phyloP scores from a whole-genome alignment of 164 flowering plant species.

The Stephania cephalantha region DNA sequence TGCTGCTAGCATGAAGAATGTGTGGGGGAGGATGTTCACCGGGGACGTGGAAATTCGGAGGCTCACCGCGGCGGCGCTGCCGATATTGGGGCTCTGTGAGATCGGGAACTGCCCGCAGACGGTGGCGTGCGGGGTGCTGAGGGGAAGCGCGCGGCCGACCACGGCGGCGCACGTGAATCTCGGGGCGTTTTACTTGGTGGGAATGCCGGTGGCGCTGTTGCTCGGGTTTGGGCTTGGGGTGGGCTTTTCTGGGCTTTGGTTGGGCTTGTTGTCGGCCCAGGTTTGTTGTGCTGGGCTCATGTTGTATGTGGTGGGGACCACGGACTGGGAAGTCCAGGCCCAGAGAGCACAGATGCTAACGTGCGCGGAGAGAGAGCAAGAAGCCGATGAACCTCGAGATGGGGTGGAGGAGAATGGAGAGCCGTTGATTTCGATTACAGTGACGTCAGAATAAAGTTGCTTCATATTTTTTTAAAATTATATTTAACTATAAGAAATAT shows the following conservation, averaged over 20 bases:
- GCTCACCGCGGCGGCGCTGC: slow-evolving; percentile 67
- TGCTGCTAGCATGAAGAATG: slow-evolving; percentile 39
- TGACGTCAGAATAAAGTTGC: slow-evolving; percentile 22
- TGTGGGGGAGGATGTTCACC: slow-evolving; percentile 77
- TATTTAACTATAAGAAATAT: neutral
- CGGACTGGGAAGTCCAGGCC: slow-evolving; percentile 73
- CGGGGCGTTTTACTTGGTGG: slow-evolving; percentile 80
- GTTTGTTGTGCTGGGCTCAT: slow-evolving; percentile 80
- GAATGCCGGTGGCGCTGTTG: slow-evolving; percentile 86
- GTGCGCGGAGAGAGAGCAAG: slow-evolving; percentile 24
- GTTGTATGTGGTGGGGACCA: slow-evolving; percentile 76
- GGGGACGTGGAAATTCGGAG: slow-evolving; percentile 45
- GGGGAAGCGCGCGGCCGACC: slow-evolving; percentile 78
- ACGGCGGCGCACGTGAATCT: slow-evolving; percentile 84
- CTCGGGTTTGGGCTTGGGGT: slow-evolving; percentile 54
- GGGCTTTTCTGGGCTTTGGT: slow-evolving; percentile 82
- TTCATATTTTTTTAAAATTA: neutral
- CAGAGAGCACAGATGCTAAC: slow-evolving; percentile 54
- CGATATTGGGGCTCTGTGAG: slow-evolving; percentile 87
- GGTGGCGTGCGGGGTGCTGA: slow-evolving; percentile 79
- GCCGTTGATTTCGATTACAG: slow-evolving; percentile 45
- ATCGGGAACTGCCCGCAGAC: slow-evolving; percentile 97
- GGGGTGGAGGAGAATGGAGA: slow-evolving; percentile 25
- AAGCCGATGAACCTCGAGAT: neutral
- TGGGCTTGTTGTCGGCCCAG: slow-evolving; percentile 77